Conservation (phyloP, 2,329 filamentous ascomycete genomes). For the Westerdykella sp. region DNA sequence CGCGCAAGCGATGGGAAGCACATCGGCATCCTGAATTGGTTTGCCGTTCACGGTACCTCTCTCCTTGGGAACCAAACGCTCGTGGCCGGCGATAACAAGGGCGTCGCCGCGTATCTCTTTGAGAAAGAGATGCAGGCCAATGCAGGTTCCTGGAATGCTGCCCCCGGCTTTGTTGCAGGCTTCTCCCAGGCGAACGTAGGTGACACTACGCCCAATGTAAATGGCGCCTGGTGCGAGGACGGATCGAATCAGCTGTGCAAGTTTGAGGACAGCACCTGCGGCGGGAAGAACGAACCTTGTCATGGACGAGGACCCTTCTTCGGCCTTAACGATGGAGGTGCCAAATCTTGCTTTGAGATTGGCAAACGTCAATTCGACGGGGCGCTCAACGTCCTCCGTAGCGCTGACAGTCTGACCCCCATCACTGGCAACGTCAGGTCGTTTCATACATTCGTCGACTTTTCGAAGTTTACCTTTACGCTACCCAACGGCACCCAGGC, state of each 20-base stretch:
- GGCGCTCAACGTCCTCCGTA: conserved; percentile 51
- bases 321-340: conserved; percentile 55
- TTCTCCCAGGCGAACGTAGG: conserved; percentile 91
- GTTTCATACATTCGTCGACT: conserved; percentile 79
- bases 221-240: conserved; percentile 86
- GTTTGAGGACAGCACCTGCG: conserved; percentile 79
- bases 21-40: conserved; percentile 82
- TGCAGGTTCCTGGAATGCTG: conserved; percentile 38
- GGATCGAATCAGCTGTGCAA: conserved; percentile 62
- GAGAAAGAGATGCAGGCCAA: conserved; percentile 59
- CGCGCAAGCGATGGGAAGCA: conserved; percentile 68
- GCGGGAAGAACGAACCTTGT: conserved; percentile 63
- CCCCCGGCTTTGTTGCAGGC: conserved; percentile 72
- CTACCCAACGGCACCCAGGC: conserved; percentile 66
- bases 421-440: conserved; percentile 64
- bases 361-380: conserved; percentile 64
- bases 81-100: conserved; percentile 93
- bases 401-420: conserved; percentile 45
- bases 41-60: conserved; percentile 85
- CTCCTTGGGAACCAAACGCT: conserved; percentile 88
- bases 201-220: conserved; percentile 81
- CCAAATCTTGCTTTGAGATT: conserved; percentile 69
- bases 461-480: conserved; percentile 67
- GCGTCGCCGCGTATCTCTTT: conserved; percentile 78
- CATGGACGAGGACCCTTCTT: conserved; percentile 70